Evolutionary conservation across 2,329 filamentous ascomycete species (phyloP).

Genomic region (Fusarium xylarioides): DNA sequence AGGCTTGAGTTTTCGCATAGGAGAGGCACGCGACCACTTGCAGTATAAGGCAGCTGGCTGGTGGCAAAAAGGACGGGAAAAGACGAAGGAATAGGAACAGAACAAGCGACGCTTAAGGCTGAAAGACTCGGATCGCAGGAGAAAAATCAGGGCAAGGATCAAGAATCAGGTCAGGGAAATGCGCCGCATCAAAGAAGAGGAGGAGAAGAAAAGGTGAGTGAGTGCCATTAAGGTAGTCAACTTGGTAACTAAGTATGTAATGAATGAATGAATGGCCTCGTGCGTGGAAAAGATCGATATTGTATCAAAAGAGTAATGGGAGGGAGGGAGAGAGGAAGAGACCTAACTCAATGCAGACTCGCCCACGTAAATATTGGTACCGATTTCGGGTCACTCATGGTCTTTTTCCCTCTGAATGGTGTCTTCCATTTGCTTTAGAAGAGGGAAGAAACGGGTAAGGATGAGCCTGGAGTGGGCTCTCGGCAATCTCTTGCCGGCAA

Average conservation of each 20-base stretch:
- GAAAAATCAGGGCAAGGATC: neutral
- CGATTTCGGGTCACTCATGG: conserved; percentile 16
- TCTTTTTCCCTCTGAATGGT: conserved; percentile 8
- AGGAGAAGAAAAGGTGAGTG: neutral
- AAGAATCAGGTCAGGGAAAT: conserved; percentile 24
- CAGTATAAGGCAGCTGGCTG: conserved; percentile 14
- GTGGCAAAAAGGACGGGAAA: conserved; percentile 15
- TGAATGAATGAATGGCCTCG: conserved; percentile 20
- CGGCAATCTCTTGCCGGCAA: conserved; percentile 36
- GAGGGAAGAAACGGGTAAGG: conserved; percentile 5
- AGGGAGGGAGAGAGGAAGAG: neutral
- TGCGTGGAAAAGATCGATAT: conserved; percentile 25
- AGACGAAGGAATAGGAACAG: neutral
- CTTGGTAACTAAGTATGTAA: neutral
- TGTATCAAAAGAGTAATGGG: neutral
- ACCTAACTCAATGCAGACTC: conserved; percentile 31
- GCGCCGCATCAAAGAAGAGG: conserved; percentile 10
- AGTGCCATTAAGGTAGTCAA: neutral
- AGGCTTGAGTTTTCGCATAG: conserved; percentile 11
- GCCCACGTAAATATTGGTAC: conserved; percentile 24
- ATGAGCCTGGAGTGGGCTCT: conserved; percentile 19
- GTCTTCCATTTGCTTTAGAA: neutral
- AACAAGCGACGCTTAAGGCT: conserved; percentile 3
- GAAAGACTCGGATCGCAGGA: neutral
- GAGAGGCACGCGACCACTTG: conserved; percentile 36